These are phyloP conservation scores for Rhodofomes roseus DNA, from an alignment of 1,284 basidiomycete genomes.

Conservation along the genomic window DNA sequence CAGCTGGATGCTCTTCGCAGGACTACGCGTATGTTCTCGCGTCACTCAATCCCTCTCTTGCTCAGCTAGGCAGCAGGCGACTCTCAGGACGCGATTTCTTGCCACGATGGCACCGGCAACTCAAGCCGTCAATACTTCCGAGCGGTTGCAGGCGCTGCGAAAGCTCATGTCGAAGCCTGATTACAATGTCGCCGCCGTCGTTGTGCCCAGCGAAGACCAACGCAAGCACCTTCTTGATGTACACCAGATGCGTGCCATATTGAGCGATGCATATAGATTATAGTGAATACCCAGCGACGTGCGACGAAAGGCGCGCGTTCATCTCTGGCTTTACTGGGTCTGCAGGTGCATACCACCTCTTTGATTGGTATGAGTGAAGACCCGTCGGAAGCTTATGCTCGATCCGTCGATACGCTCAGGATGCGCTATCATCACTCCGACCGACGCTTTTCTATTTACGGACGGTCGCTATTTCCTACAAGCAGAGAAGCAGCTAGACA, in stretches of 20 bases:
- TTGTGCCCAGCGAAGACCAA: constrained; percentile 87
- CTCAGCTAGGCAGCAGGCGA: neutral
- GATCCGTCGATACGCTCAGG: constrained; percentile 37
- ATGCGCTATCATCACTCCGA: constrained; percentile 75
- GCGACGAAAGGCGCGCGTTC: constrained; percentile 82
- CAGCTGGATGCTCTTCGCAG: neutral
- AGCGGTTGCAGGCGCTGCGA: constrained; percentile 57
- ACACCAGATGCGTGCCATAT: neutral
- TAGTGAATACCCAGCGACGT: constrained; percentile 86
- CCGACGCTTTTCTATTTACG: constrained; percentile 80
- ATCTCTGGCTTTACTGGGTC: constrained; percentile 94
- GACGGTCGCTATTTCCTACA: constrained; percentile 95
- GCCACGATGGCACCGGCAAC: constrained; percentile 29
- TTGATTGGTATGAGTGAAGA: neutral
- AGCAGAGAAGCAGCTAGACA: constrained; percentile 85
- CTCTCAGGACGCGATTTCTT: neutral
- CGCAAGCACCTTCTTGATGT: constrained; percentile 48
- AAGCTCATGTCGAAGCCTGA: constrained; percentile 62
- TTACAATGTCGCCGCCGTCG: constrained; percentile 61
- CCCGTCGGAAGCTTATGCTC: neutral
- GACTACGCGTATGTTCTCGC: neutral
- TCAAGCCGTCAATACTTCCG: constrained; percentile 59
- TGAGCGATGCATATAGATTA: constrained; percentile 52
- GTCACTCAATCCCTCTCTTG: neutral
- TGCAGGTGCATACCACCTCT: constrained; percentile 53